Evolutionary conservation across 495 filamentous ascomycete genomes (phyloP).

Genomic region (Copromyces sp.): DNA sequence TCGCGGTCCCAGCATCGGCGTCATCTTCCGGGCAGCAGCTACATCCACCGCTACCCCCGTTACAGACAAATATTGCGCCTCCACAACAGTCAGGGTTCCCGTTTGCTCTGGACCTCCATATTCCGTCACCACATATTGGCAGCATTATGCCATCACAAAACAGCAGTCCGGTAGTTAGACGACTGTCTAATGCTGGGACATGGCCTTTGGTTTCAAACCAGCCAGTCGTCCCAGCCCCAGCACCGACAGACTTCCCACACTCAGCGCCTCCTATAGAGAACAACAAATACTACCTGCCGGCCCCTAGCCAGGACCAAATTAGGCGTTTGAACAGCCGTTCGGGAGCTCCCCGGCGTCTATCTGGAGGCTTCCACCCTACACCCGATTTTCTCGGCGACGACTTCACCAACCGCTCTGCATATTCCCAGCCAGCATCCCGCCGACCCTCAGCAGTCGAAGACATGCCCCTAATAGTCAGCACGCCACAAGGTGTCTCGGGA

Average conservation of each 20-base stretch:
- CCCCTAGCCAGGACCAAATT: constrained; percentile 22
- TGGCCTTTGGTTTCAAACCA: constrained; percentile 31
- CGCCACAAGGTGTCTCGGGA: constrained; percentile 34
- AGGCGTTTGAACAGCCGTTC: constrained; percentile 12
- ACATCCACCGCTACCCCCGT: background rate
- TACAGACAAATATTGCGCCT: constrained; percentile 5
- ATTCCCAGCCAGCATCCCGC: constrained; percentile 9
- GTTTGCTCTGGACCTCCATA: constrained; percentile 15
- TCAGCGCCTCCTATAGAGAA: constrained; percentile 29
- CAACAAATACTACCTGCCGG: constrained; percentile 21
- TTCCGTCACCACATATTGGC: constrained; percentile 16
- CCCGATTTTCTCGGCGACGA: constrained; percentile 20
- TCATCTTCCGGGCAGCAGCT: background rate
- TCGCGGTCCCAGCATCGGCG: background rate
- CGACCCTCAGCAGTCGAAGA: constrained; percentile 15
- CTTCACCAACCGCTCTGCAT: constrained; percentile 5
- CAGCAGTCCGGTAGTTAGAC: constrained; percentile 15
- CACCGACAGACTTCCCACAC: constrained; percentile 27
- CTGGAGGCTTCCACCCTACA: constrained; percentile 24
- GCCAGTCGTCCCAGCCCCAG: constrained; percentile 3
- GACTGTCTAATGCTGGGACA: constrained; percentile 32
- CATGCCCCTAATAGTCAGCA: constrained; percentile 40
- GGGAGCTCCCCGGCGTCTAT: constrained; percentile 17
- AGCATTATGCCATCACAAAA: constrained; percentile 2
- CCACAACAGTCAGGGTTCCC: constrained; percentile 3